Conservation (phyloP, 1,284 basidiomycete genomes). For the Trichosporon sp. region DNA sequence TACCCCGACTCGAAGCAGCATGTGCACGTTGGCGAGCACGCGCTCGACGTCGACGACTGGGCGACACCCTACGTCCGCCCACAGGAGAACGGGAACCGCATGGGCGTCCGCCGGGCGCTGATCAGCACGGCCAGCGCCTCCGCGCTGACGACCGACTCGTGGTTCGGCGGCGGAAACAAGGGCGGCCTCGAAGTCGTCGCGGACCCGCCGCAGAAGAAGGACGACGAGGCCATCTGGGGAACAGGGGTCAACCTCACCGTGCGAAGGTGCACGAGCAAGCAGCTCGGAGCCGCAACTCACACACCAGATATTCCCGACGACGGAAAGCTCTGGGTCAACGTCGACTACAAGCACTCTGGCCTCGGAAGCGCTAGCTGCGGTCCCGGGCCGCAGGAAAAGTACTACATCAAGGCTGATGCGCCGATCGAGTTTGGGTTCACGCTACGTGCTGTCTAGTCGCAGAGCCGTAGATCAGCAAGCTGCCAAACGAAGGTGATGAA, state of each 20-base stretch:
- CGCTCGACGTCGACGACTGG: conserved; percentile 16
- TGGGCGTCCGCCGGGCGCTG: conserved; percentile 13
- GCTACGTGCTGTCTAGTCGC: background rate
- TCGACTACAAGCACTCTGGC: conserved; percentile 17
- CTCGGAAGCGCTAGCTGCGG: conserved; percentile 22
- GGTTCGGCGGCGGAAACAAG: conserved; percentile 11
- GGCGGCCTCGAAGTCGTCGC: background rate
- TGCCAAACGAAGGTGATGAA: background rate
- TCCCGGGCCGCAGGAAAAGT: conserved; percentile 15
- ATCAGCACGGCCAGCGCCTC: background rate
- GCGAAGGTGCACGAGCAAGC: conserved; percentile 19
- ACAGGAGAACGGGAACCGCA: conserved; percentile 20
- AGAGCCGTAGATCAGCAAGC: background rate
- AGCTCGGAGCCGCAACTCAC: conserved; percentile 18
- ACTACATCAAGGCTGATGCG: conserved; percentile 4
- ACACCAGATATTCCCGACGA: conserved; percentile 16
- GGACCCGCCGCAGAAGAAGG: background rate
- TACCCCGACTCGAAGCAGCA: conserved; percentile 16
- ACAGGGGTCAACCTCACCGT: conserved; percentile 12
- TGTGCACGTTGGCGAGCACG: conserved; percentile 8
- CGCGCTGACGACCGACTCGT: background rate
- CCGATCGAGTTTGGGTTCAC: background rate
- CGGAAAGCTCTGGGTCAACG: conserved; percentile 19
- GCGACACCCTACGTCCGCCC: conserved; percentile 21
- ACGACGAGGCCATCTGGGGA: background rate